Conservation (phyloP, 2,329 filamentous ascomycete genomes). For the Penicillium sp. region DNA sequence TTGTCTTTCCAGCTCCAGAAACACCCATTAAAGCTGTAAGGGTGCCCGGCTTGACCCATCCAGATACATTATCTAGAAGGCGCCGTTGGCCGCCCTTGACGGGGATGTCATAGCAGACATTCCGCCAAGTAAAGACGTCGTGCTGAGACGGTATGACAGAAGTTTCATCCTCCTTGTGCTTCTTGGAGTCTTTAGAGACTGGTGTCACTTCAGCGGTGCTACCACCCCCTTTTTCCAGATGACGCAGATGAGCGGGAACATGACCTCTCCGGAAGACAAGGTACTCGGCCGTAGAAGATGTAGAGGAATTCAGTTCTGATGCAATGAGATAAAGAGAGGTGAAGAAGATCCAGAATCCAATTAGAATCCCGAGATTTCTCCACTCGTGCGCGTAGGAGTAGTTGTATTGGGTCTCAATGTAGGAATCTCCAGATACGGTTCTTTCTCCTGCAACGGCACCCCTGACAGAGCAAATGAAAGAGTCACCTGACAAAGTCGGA, state of each 20-base stretch:
- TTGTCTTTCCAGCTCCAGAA: slow-evolving; percentile 63
- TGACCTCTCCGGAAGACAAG: slow-evolving; percentile 65
- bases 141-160: slow-evolving; percentile 35
- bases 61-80: slow-evolving; percentile 56
- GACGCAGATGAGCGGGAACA: slow-evolving; percentile 42
- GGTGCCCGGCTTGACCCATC: slow-evolving; percentile 57
- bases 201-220: slow-evolving; percentile 15
- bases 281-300: slow-evolving; percentile 64
- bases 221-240: slow-evolving; percentile 25
- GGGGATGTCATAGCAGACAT: slow-evolving; percentile 57
- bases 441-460: slow-evolving; percentile 56
- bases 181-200: slow-evolving; percentile 9
- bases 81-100: slow-evolving; percentile 53
- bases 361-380: slow-evolving; percentile 69
- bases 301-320: slow-evolving; percentile 65
- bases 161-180: slow-evolving; percentile 9
- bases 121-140: slow-evolving; percentile 52
- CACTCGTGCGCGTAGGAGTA: slow-evolving; percentile 62
- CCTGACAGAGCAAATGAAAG: slow-evolving; percentile 55
- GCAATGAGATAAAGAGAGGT: slow-evolving; percentile 63
- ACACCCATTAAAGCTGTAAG: slow-evolving; percentile 63
- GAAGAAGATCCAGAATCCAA: slow-evolving; percentile 65
- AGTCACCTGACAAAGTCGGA: slow-evolving; percentile 43
- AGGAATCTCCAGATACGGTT: slow-evolving; percentile 62
- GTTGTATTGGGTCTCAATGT: slow-evolving; percentile 55